Percentiles rank a stretch among this genome's conserved stretches.
phyloP scores from a whole-genome alignment of 441 rosid species.

The Populus hybrid region DNA sequence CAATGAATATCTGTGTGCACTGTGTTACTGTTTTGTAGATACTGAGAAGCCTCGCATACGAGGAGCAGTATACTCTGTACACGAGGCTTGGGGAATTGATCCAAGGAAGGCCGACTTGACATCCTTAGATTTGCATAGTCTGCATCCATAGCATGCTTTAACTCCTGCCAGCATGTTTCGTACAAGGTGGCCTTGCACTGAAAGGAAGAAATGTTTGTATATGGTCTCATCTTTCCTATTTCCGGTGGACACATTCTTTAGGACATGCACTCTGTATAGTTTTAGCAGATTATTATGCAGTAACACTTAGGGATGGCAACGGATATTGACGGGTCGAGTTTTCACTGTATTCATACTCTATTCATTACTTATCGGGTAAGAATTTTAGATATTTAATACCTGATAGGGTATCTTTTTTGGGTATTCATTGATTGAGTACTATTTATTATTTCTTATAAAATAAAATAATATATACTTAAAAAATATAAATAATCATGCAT shows the following conservation, averaged over 20 bases:
- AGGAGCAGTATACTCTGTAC: conserved; percentile 69
- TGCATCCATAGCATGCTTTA: background rate
- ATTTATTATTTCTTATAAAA: too few relatives aligned
- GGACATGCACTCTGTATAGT: conserved; percentile 31
- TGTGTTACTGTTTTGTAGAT: conserved; percentile 34
- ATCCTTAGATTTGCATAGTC: conserved; percentile 20
- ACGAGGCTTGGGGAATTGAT: conserved; percentile 63
- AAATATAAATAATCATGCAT: too few relatives aligned
- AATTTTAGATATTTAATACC: too few relatives aligned
- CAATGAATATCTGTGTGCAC: background rate
- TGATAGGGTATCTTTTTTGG: too few relatives aligned
- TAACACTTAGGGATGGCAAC: background rate
- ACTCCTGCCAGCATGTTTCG: background rate
- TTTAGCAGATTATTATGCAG: conserved; percentile 6
- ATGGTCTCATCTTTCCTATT: conserved; percentile 18
- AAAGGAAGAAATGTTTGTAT: conserved; percentile 22
- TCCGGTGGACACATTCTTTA: conserved; percentile 21
- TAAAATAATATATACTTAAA: too few relatives aligned
- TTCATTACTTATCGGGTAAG: too few relatives aligned
- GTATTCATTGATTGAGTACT: too few relatives aligned
- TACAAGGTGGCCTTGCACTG: conserved; percentile 8
- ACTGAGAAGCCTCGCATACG: conserved; percentile 53
- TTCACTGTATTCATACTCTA: background rate
- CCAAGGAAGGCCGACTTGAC: conserved; percentile 40
- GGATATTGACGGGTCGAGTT: too few relatives aligned